Conservation (phyloP, 345 rosid genomes). For the Eucalyptus cloeziana region DNA sequence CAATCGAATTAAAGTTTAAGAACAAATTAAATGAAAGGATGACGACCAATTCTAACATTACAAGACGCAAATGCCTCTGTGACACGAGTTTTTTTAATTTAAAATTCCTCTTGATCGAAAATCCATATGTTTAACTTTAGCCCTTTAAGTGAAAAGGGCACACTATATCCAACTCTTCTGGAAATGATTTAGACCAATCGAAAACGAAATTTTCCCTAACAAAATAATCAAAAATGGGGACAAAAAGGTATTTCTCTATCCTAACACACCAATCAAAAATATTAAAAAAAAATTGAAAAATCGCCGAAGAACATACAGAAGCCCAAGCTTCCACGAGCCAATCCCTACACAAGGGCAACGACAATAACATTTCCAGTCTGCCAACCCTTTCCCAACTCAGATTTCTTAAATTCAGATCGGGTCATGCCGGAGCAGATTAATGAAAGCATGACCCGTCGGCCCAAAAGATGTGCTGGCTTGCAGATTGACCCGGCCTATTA, state of each 20-base stretch:
- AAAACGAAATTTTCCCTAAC: neutral
- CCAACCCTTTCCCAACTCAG: neutral
- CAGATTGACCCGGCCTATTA: neutral
- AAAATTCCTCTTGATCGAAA: neutral
- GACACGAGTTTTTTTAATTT: no score
- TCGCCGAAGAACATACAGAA: neutral
- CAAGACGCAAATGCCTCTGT: no score
- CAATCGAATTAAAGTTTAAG: neutral
- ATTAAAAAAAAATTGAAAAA: neutral
- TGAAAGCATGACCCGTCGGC: neutral
- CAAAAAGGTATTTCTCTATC: no score
- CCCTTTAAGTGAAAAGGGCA: neutral
- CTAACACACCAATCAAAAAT: neutral
- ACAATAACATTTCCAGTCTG: neutral
- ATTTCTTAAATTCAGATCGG: neutral
- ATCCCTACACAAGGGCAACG: neutral
- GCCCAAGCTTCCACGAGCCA: neutral
- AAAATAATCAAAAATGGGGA: no score
- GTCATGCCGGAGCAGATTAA: neutral
- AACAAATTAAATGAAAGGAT: neutral
- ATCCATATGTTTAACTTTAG: neutral
- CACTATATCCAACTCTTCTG: neutral
- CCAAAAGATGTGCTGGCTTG: neutral
- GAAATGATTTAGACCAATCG: neutral
- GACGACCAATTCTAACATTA: neutral